phyloP scores from a whole-genome alignment of 495 filamentous ascomycete genomes.

The Podospora pseudopauciseta region DNA sequence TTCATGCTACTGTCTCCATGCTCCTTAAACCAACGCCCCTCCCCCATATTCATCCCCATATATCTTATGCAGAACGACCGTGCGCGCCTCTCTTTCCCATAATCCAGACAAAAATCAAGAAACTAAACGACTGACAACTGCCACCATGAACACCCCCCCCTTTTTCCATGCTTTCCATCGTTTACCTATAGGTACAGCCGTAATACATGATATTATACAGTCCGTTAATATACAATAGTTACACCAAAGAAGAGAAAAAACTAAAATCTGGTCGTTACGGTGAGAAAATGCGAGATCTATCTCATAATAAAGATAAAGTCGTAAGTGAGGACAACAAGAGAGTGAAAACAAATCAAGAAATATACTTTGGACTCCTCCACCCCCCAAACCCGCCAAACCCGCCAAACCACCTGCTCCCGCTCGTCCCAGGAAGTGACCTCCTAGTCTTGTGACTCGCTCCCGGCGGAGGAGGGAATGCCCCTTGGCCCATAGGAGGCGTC shows the following conservation, averaged over 20 bases:
- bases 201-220: too few relatives aligned
- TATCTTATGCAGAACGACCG: too few relatives aligned
- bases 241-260: not conserved
- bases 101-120: too few relatives aligned
- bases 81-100: too few relatives aligned
- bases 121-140: too few relatives aligned
- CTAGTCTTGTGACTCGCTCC: not conserved
- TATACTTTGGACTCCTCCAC: not conserved
- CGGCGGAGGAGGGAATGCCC: constrained; percentile 1
- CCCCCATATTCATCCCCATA: too few relatives aligned
- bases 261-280: not conserved
- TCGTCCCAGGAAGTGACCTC: not conserved
- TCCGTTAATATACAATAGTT: not conserved
- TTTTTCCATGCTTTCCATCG: too few relatives aligned
- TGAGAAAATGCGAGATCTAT: too few relatives aligned
- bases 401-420: not conserved
- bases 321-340: not conserved
- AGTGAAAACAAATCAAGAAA: not conserved
- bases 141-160: too few relatives aligned
- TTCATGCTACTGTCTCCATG: too few relatives aligned
- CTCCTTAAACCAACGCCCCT: too few relatives aligned
- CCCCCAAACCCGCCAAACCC: not conserved
- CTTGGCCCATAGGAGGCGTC: not conserved
- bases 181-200: too few relatives aligned
- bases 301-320: not conserved